Base-by-base conservation (phyloP, 2,329 filamentous ascomycete genomes). In the Talaromyces atroroseus region DNA sequence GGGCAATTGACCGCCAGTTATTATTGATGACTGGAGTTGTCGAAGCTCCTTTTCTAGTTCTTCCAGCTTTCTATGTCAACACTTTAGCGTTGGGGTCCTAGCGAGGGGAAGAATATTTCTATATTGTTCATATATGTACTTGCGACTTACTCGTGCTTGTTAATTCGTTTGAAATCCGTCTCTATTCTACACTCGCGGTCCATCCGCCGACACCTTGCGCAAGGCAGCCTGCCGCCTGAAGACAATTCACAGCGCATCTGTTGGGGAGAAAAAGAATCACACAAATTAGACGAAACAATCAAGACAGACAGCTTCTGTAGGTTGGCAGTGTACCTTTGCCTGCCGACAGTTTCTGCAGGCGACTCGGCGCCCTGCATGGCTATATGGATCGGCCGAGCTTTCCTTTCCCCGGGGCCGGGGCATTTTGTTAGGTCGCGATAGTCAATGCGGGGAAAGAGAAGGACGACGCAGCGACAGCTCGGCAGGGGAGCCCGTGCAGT, bases 171-270 rank as follows among this genome's bases (percentile, higher is more conserved):
- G n/a, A 26, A 57, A 6, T 52, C 44, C 18, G 24, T 48, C 23
- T 57, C 55, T 23, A 57, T 40, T 23, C 7, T 52, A 32, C 55
- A 57, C 32, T 57, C 55, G 20, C 50, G 49, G 24, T 53, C 38
- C 50, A 54, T 12, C 4, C 55, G 55, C 8, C 50, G 55, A 34
- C 55, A 57, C 53, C 55, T 44, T 32, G 34, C 24, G 32, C 55
- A 57, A 12, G 55, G 55, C 23, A 45, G 10, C 16, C 18, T 40
- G 24, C 45, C 55, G 16, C 45, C 50, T 12, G 55, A 26, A 6
- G 55, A 57, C 18, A 53, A 24, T 52, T 57, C 55, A 46, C 55
- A 57, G 12, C 55, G 55, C 46, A 57, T 53, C 55, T 57, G 24
- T 8, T 34, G 16, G 12, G 32, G 16, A 45, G n/a, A 2, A 36